phyloP scores from a whole-genome alignment of 768 basidiomycete species.

The Trametes gibbosa region DNA sequence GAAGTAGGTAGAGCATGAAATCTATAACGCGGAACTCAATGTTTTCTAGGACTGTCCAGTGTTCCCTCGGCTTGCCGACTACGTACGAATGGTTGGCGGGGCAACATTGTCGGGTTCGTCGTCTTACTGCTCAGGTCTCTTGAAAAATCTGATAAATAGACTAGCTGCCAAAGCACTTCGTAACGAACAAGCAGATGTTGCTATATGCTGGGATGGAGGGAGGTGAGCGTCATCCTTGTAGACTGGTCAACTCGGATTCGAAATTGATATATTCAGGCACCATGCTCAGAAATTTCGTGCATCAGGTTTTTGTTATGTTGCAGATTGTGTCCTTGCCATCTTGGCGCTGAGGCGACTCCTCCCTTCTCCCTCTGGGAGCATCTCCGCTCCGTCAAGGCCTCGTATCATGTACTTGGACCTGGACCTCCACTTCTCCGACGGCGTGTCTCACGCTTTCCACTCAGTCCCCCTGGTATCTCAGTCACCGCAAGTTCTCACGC shows the following conservation, averaged over 20 bases:
- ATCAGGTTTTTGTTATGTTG: slow-evolving; percentile 93
- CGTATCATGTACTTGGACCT: slow-evolving; percentile 90
- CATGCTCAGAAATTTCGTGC: slow-evolving; percentile 79
- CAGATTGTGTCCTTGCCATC: slow-evolving; percentile 82
- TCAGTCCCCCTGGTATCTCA: slow-evolving; percentile 33
- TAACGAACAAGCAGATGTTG: slow-evolving; percentile 49
- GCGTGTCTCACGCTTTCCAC: slow-evolving; percentile 75
- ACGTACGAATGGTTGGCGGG: slow-evolving; percentile 71
- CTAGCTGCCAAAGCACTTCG: slow-evolving; percentile 58
- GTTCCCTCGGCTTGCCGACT: slow-evolving; percentile 66
- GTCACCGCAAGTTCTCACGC: slow-evolving; percentile 44
- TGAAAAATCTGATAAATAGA: not conserved
- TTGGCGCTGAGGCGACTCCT: slow-evolving; percentile 55
- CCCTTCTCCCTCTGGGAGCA: not conserved
- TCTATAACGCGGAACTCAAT: not conserved
- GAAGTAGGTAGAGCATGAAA: slow-evolving; percentile 41
- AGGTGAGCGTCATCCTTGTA: slow-evolving; percentile 39
- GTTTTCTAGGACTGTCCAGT: slow-evolving; percentile 71
- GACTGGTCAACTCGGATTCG: no score
- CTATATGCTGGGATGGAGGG: slow-evolving; percentile 92
- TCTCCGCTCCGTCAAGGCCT: slow-evolving; percentile 34
- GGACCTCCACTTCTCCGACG: slow-evolving; percentile 91
- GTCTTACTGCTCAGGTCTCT: not conserved
- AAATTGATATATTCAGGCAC: slow-evolving; percentile 47
- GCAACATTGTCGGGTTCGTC: slow-evolving; percentile 56